phyloP scores from a whole-genome alignment of 345 rosid genomes.

The Toxicodendron radicans region DNA sequence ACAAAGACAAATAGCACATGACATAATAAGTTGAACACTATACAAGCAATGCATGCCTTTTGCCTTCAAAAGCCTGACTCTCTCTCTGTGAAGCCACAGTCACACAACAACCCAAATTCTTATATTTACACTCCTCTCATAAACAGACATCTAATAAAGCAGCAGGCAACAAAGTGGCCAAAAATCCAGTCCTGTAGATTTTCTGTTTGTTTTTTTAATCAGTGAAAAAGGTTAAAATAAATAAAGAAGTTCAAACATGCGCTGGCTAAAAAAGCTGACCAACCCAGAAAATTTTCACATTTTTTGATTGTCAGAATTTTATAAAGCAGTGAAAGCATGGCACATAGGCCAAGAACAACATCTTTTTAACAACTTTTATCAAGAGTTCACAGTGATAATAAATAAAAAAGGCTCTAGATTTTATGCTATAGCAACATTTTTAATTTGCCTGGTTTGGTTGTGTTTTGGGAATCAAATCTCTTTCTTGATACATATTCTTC shows the following conservation, averaged over 20 bases:
- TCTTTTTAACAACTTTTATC: constrained; percentile 12
- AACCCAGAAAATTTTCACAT: constrained; percentile 3
- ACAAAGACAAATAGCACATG: constrained; percentile 13
- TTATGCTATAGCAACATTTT: not conserved
- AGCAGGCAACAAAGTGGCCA: no score
- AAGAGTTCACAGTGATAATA: not conserved
- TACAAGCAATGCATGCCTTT: no score
- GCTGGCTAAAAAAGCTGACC: constrained; percentile 25
- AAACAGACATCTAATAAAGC: no score
- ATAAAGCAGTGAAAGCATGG: constrained; percentile 10
- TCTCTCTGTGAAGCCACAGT: no score
- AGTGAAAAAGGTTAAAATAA: no score
- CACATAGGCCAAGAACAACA: constrained; percentile 9
- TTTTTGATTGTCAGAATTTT: constrained; percentile 15
- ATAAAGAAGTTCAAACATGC: no score
- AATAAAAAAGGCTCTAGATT: not conserved
- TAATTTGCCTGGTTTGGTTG: not conserved
- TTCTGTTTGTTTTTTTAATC: no score
- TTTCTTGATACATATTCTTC: not conserved
- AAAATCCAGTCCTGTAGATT: not conserved
- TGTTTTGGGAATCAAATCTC: not conserved
- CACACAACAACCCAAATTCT: no score
- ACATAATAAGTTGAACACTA: not conserved
- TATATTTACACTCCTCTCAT: no score
- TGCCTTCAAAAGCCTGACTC: no score